Evolutionary conservation across 2,329 filamentous ascomycete genomes (phyloP).

Genomic region (Talaromyces funiculosus): DNA sequence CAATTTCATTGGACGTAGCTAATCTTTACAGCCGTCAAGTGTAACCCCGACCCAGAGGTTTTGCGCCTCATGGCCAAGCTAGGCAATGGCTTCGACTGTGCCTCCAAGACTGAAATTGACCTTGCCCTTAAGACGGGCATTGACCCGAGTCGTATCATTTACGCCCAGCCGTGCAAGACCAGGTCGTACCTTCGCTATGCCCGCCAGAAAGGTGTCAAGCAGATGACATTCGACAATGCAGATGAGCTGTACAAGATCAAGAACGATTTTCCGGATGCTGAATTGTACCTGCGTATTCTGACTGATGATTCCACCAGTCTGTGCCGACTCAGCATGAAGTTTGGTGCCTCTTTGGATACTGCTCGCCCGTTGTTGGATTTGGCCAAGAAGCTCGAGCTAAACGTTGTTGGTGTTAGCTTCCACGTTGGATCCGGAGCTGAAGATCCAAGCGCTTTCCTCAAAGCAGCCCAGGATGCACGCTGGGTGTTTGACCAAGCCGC

Average conservation of each 20-base stretch:
- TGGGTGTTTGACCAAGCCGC: conserved; percentile 80
- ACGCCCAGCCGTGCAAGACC: conserved; percentile 98
- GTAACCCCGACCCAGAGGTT: conserved; percentile 89
- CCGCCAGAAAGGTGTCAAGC: conserved; percentile 74
- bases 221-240: conserved; percentile 99
- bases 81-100: conserved; percentile 95
- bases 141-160: conserved; percentile 88
- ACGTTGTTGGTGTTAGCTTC: conserved; percentile 94
- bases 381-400: conserved; percentile 75
- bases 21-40: conserved; percentile 73
- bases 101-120: conserved; percentile 95
- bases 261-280: conserved; percentile 78
- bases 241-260: conserved; percentile 98
- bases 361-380: conserved; percentile 71
- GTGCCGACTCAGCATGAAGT: conserved; percentile 95
- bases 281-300: conserved; percentile 88
- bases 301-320: conserved; percentile 94
- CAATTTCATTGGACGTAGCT: background rate
- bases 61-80: conserved; percentile 80
- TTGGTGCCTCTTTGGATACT: conserved; percentile 81
- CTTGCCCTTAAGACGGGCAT: conserved; percentile 78
- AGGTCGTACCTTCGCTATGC: conserved; percentile 95
- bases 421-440: conserved; percentile 95
- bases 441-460: conserved; percentile 84
- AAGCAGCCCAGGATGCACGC: conserved; percentile 85